Percentiles rank a stretch among this genome's conserved stretches.
Evolutionary conservation across 164 flowering plant genomes (phyloP).

Genomic region (Aristolochia contorta): DNA sequence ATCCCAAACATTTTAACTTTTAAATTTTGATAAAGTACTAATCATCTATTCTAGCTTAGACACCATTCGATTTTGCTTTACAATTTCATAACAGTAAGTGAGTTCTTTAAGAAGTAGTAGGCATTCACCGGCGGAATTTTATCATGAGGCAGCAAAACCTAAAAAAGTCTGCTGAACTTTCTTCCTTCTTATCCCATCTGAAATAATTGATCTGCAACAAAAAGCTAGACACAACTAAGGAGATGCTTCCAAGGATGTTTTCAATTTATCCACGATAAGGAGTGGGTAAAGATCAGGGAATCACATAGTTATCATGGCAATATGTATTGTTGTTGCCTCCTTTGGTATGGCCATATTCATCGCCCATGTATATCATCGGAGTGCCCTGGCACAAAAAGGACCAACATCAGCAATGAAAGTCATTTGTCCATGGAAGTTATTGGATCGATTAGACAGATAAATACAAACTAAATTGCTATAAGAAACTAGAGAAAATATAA

Average conservation of each 20-base stretch:
- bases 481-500: background rate
- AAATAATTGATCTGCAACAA: conserved; percentile 75
- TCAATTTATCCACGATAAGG: too few species aligned
- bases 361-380: conserved; percentile 97
- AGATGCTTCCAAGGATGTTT: background rate
- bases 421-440: background rate
- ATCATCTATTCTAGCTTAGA: too few species aligned
- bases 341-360: conserved; percentile 94
- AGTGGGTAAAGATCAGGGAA: conserved; percentile 9
- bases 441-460: background rate
- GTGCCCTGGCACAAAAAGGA: conserved; percentile 56
- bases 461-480: background rate
- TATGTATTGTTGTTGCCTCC: conserved; percentile 97
- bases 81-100: too few species aligned
- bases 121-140: conserved; percentile 56
- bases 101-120: too few species aligned
- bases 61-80: too few species aligned
- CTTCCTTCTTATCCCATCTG: conserved; percentile 87
- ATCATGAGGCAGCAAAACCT: conserved; percentile 82
- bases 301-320: conserved; percentile 88
- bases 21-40: too few species aligned
- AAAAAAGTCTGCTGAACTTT: conserved; percentile 59
- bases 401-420: conserved; percentile 6
- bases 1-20: too few species aligned
- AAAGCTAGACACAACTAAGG: background rate